Base-by-base conservation (phyloP, 495 filamentous ascomycete species). In the Viridothelium virens region DNA sequence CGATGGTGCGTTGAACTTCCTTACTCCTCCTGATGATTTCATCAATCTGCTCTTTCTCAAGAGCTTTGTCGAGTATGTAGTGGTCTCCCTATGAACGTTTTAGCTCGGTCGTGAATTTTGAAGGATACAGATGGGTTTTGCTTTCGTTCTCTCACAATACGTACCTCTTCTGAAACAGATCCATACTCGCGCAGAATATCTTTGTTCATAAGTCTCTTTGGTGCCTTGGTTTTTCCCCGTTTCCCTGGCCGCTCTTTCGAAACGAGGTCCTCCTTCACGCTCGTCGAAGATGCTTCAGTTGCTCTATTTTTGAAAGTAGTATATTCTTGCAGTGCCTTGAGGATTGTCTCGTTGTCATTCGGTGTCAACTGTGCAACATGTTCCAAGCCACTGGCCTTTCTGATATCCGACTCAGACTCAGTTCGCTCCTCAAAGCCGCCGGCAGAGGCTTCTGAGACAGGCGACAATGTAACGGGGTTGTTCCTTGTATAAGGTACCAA, bases 331-430 rank as follows among this genome's bases (percentile, higher is more conserved):
- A 59, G 2, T 18, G 53, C 53, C 53, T 59, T 33, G 1, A 59
- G 53, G 36, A 59, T 59, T 7, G 18, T 59, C 31, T 59, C 53
- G 31, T 59, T 59, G 31, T 59, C 53, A 36, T 36, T 59, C 33
- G 36, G 53, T 7, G 31, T 36, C 0, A 4, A 59, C 10, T 11
- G 7, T 36, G 31, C 0, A 16, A 18, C 25, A 16, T 53, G 48
- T 1, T 53, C 7, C 25, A 25, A 25, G 25, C 25, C 25, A 18
- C 1, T 11, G 48, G 48, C 25, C 48, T 5, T 18, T 53, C 2
- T 11, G 48, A 53, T 1, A 1, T 59, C 10, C 3, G 11, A 7
- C 1, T 7, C 53, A n/a, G 36, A n/a, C 18, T 59, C 53, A 59
- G 53, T n/a, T 5, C 53, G 18, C 18, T 59, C 53, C 3, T 59